phyloP scores from a whole-genome alignment of 176 grass and related monocot species.

The sorghum (Sorghum bicolor) region Sorghum_bicolor_NCBIv3 NC_012873.2:2232001-2232500 shows the following conservation, averaged over 20 bases:
- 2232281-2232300: not conserved
- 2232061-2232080: not conserved
- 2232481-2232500: not conserved
- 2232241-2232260: slow-evolving; percentile 22
- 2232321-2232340: not conserved
- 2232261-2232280: slow-evolving; percentile 23
- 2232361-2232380: slow-evolving; percentile 11
- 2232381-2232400: slow-evolving; percentile 20
- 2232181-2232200: slow-evolving; percentile 18
- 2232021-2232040: not conserved
- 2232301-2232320: not conserved
- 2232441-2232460: not conserved
- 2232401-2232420: slow-evolving; percentile 29
- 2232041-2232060: not conserved
- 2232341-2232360: slow-evolving; percentile 22
- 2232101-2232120: slow-evolving; percentile 68
- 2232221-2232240: not conserved
- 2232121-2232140: slow-evolving; percentile 56
- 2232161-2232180: slow-evolving; percentile 50
- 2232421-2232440: slow-evolving; percentile 38
- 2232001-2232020: not conserved
- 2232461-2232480: not conserved
- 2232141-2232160: slow-evolving; percentile 34
- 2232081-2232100: slow-evolving; percentile 49
- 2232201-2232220: slow-evolving; percentile 11